Conservation (phyloP, 495 filamentous ascomycete genomes). For the Friedmanniomyces simplex region DNA sequence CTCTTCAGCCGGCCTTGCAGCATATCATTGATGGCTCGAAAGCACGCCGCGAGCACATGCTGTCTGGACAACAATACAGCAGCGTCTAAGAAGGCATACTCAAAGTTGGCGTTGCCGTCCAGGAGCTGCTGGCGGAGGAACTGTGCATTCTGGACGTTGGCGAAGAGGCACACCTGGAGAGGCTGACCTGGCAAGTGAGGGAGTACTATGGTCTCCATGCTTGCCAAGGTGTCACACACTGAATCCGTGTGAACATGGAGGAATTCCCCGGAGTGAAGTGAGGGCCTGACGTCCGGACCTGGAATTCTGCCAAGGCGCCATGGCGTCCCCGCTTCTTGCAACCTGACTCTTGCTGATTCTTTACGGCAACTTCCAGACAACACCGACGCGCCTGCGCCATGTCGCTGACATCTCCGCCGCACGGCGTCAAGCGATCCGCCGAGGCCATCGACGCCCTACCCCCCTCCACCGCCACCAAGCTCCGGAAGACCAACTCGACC, state of each 20-base stretch:
- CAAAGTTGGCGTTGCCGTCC: slow-evolving; percentile 66
- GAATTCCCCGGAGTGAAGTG: not conserved
- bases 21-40: slow-evolving; percentile 61
- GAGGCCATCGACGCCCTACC: not conserved
- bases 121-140: slow-evolving; percentile 74
- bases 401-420: not conserved
- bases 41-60: slow-evolving; percentile 68
- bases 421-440: not conserved
- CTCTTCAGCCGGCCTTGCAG: slow-evolving; percentile 55
- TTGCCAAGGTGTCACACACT: not conserved
- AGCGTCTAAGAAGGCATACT: slow-evolving; percentile 91
- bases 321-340: no score
- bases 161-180: slow-evolving; percentile 64
- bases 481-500: slow-evolving; percentile 33
- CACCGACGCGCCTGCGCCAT: not conserved
- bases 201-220: slow-evolving; percentile 46
- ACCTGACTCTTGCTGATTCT: no score
- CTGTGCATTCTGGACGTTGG: slow-evolving; percentile 60
- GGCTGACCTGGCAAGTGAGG: slow-evolving; percentile 59
- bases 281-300: not conserved
- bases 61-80: slow-evolving; percentile 57
- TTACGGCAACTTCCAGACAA: not conserved
- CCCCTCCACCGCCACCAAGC: not conserved
- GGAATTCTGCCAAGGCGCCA: not conserved
- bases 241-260: not conserved